Evolutionary conservation across 345 rosid species (phyloP).

Genomic region (Melaleuca alternifolia): DNA sequence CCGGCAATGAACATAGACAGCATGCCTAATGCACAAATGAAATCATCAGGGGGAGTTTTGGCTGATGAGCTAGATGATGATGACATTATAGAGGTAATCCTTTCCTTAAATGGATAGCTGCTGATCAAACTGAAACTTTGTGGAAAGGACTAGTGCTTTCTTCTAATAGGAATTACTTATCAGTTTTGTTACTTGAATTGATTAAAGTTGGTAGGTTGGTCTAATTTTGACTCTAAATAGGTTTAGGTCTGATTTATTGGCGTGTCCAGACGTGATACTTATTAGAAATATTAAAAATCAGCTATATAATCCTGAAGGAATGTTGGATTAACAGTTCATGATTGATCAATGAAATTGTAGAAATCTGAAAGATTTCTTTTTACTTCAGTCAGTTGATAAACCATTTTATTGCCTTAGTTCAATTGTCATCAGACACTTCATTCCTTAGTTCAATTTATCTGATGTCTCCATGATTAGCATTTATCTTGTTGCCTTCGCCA

Average conservation of each 20-base stretch:
- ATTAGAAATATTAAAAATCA: not conserved
- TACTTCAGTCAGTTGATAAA: not conserved
- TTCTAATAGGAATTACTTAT: not conserved
- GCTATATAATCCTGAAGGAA: not conserved
- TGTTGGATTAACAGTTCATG: not conserved
- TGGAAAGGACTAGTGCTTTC: not conserved
- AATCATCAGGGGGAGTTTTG: slow-evolving; percentile 23
- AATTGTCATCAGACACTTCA: not conserved
- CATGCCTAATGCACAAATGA: slow-evolving; percentile 13
- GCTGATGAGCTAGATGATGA: slow-evolving; percentile 71
- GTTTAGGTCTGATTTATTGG: not conserved
- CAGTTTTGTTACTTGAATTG: not conserved
- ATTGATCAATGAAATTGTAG: not conserved
- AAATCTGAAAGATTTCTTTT: not conserved
- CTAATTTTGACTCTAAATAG: not conserved
- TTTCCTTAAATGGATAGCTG: not conserved
- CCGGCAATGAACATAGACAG: slow-evolving; percentile 19
- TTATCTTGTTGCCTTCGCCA: not conserved
- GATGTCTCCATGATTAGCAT: not conserved
- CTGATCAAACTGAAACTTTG: not conserved
- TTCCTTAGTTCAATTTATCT: not conserved
- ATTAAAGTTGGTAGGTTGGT: not conserved
- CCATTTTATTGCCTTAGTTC: not conserved
- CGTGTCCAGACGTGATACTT: not conserved
- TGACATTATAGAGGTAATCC: slow-evolving; percentile 68